These are phyloP conservation scores for Nitzschia sp. DNA, from an alignment of 108 stramenopile species.

Conservation along the genomic window DNA sequence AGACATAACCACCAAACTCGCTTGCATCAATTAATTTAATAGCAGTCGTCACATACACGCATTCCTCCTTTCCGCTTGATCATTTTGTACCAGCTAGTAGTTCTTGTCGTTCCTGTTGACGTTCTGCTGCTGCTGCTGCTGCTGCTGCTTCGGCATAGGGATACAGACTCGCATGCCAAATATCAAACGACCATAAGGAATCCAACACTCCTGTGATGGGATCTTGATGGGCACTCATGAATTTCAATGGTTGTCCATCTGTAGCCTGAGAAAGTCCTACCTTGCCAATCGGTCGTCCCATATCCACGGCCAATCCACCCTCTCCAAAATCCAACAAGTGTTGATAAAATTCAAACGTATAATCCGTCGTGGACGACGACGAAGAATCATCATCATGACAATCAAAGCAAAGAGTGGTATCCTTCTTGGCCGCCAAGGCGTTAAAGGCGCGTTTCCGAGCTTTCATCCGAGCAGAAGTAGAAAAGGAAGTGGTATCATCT, in stretches of 20 bases:
- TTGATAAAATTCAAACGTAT: conserved; percentile 77
- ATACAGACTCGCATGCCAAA: conserved; percentile 46
- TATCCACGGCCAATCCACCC: conserved; percentile 41
- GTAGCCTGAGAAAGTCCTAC: conserved; percentile 40
- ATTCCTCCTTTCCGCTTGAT: no score
- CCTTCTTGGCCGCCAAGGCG: conserved; percentile 19
- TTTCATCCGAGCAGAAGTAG: conserved; percentile 14
- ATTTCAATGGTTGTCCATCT: conserved; percentile 61
- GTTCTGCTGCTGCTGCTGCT: no score
- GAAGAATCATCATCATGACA: no score
- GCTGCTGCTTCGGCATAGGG: conserved; percentile 8
- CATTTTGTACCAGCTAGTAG: no score
- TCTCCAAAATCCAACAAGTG: conserved; percentile 46
- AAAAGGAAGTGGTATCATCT: not conserved
- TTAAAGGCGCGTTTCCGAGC: conserved; percentile 56
- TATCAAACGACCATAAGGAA: conserved; percentile 59
- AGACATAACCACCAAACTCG: no score
- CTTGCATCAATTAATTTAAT: no score
- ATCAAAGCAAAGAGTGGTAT: conserved; percentile 9
- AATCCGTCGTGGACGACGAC: conserved; percentile 41
- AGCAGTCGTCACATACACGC: no score
- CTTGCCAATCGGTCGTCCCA: conserved; percentile 52
- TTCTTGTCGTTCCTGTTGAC: no score
- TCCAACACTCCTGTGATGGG: conserved; percentile 5
- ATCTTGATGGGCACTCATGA: conserved; percentile 31